These are phyloP conservation scores for Chrysanthemum seticuspe DNA, from an alignment of 129 eudicot species.

Conservation along the genomic window DNA sequence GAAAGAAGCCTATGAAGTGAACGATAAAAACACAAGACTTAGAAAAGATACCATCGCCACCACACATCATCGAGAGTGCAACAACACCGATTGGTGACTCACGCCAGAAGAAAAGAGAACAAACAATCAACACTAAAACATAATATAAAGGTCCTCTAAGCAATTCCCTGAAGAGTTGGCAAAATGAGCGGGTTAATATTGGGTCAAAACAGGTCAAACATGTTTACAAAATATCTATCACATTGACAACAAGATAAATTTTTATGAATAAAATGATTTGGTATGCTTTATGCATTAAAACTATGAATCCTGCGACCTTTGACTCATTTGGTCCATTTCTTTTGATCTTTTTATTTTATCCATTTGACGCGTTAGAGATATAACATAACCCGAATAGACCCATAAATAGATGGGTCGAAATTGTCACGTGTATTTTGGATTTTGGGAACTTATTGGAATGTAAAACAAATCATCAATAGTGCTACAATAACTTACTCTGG, in stretches of 20 bases:
- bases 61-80: slow-evolving; percentile 94
- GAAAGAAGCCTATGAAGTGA: slow-evolving; percentile 13
- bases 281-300: too few relatives aligned
- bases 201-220: not conserved
- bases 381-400: not conserved
- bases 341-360: too few relatives aligned
- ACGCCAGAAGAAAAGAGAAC: slow-evolving; percentile 82
- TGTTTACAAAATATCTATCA: not conserved
- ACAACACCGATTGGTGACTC: slow-evolving; percentile 88
- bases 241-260: too few relatives aligned
- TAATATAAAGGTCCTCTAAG: slow-evolving; percentile 91
- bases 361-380: not conserved
- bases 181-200: not conserved
- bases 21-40: slow-evolving; percentile 6
- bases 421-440: not conserved
- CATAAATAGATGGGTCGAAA: not conserved
- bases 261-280: too few relatives aligned
- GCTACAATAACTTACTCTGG: slow-evolving; percentile 62
- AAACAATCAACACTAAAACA: slow-evolving; percentile 62
- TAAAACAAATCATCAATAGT: not conserved
- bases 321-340: not conserved
- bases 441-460: not conserved
- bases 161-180: slow-evolving; percentile 64
- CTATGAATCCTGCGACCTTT: not conserved
- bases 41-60: slow-evolving; percentile 83